Percentiles rank a stretch among this genome's conserved stretches.
Evolutionary conservation across 75 land plant genomes (phyloP).

Genomic region (Cunninghamia lanceolata): DNA sequence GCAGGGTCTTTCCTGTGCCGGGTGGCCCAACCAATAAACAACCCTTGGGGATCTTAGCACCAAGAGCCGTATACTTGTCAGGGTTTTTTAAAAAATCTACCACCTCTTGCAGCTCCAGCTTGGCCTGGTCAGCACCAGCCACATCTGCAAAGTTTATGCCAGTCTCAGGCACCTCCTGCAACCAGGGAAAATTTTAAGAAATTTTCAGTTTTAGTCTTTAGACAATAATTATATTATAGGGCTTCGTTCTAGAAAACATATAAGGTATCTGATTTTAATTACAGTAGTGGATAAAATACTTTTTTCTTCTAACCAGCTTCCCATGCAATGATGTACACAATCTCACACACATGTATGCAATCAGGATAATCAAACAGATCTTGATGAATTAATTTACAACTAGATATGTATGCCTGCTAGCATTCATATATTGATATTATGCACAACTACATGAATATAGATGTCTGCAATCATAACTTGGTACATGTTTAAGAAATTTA

Average conservation of each 20-base stretch:
- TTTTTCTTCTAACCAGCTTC: neutral
- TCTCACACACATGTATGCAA: neutral
- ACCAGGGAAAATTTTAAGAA: neutral
- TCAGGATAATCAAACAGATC: neutral
- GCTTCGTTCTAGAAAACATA: too few species aligned
- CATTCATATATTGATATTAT: neutral
- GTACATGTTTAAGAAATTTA: too few species aligned
- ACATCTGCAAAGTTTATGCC: constrained; percentile 95
- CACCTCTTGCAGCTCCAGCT: constrained; percentile 95
- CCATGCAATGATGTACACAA: neutral
- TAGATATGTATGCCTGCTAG: neutral
- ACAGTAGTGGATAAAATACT: neutral
- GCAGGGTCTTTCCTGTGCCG: constrained; percentile 88
- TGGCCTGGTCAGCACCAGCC: constrained; percentile 99
- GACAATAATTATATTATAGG: too few species aligned
- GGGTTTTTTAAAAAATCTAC: constrained; percentile 99
- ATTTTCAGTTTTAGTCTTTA: neutral
- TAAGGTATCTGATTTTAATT: neutral
- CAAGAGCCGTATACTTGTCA: constrained; percentile 96
- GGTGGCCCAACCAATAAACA: constrained; percentile 97
- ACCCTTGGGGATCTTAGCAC: constrained; percentile 98
- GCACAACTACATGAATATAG: too few species aligned
- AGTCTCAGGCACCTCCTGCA: constrained; percentile 92
- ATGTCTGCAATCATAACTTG: neutral
- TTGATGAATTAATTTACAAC: neutral